phyloP scores from a whole-genome alignment of 805 yeast genomes.

The Candida jianshihensis region DNA sequence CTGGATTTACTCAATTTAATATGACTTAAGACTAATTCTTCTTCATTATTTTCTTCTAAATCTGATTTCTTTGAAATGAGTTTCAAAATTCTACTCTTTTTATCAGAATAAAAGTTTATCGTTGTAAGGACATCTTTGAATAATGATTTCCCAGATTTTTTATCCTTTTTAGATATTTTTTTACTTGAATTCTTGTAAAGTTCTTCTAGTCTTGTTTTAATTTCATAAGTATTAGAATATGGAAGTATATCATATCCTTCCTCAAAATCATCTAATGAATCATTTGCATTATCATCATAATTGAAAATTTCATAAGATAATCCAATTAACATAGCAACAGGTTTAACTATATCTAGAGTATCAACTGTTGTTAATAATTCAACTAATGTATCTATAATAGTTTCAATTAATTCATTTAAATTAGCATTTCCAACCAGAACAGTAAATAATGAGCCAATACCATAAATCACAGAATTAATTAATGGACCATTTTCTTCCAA shows the following conservation, averaged over 20 bases:
- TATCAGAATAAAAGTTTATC: slow-evolving; percentile 31
- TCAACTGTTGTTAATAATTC: slow-evolving; percentile 16
- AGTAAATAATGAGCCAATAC: slow-evolving; percentile 19
- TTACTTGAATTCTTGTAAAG: slow-evolving; percentile 48
- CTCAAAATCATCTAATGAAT: slow-evolving; percentile 28
- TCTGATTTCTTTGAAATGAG: slow-evolving; percentile 9
- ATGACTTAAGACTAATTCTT: slow-evolving; percentile 17
- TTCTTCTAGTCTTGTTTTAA: slow-evolving; percentile 33
- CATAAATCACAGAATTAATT: slow-evolving; percentile 17
- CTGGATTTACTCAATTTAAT: slow-evolving; percentile 21
- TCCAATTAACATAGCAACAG: slow-evolving; percentile 21
- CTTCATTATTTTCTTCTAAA: slow-evolving; percentile 4
- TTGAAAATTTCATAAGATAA: slow-evolving; percentile 19
- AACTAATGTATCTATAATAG: slow-evolving; percentile 13
- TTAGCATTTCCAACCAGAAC: slow-evolving; percentile 8
- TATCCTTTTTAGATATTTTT: slow-evolving; percentile 54
- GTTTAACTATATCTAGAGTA: slow-evolving; percentile 14
- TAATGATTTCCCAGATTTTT: slow-evolving; percentile 49
- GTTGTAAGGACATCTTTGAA: slow-evolving; percentile 52
- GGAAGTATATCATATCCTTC: slow-evolving; percentile 43
- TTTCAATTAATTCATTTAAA: slow-evolving; percentile 17
- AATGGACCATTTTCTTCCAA: slow-evolving; percentile 7
- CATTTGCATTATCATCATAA: slow-evolving; percentile 36
- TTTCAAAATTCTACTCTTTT: slow-evolving; percentile 28
- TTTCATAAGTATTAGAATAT: slow-evolving; percentile 44